Conservation (phyloP, 129 eudicot genomes). For the Ambrosia trifida region DNA sequence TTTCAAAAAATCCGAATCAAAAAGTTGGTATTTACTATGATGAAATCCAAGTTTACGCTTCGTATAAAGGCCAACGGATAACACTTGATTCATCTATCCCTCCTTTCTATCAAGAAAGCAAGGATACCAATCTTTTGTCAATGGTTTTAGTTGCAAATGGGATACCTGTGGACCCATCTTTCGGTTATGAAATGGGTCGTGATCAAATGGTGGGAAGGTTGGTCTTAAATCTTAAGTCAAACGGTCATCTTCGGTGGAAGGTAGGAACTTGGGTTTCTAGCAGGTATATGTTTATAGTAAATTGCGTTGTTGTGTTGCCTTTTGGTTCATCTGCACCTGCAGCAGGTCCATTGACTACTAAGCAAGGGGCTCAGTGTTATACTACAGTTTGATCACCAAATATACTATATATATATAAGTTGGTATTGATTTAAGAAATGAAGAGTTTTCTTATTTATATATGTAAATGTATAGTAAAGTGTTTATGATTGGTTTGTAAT, state of each 20-base stretch:
- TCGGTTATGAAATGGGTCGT: slow-evolving; percentile 60
- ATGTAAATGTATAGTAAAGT: slow-evolving; percentile 23
- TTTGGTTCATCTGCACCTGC: slow-evolving; percentile 56
- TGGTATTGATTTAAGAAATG: slow-evolving; percentile 11
- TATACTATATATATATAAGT: slow-evolving; percentile 19
- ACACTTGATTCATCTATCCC: slow-evolving; percentile 57
- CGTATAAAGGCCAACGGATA: slow-evolving; percentile 75
- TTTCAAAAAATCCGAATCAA: slow-evolving; percentile 63
- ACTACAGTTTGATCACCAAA: slow-evolving; percentile 42
- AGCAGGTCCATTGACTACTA: slow-evolving; percentile 56
- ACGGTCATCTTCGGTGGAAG: slow-evolving; percentile 75
- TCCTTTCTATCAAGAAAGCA: slow-evolving; percentile 66
- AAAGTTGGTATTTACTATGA: slow-evolving; percentile 80
- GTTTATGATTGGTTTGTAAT: slow-evolving; percentile 21
- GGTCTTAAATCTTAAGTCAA: slow-evolving; percentile 50
- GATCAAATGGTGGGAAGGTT: slow-evolving; percentile 60
- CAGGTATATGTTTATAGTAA: slow-evolving; percentile 58
- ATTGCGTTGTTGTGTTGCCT: slow-evolving; percentile 61
- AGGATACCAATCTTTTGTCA: slow-evolving; percentile 54
- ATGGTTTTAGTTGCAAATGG: slow-evolving; percentile 51
- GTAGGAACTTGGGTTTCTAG: slow-evolving; percentile 83
- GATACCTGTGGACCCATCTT: slow-evolving; percentile 62
- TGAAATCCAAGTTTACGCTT: slow-evolving; percentile 51
- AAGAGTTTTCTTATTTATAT: slow-evolving; percentile 14
- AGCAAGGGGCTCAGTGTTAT: slow-evolving; percentile 66